These are phyloP conservation scores for Penicillium crustosum DNA, from an alignment of 2,329 filamentous ascomycete genomes.

Conservation along the genomic window DNA sequence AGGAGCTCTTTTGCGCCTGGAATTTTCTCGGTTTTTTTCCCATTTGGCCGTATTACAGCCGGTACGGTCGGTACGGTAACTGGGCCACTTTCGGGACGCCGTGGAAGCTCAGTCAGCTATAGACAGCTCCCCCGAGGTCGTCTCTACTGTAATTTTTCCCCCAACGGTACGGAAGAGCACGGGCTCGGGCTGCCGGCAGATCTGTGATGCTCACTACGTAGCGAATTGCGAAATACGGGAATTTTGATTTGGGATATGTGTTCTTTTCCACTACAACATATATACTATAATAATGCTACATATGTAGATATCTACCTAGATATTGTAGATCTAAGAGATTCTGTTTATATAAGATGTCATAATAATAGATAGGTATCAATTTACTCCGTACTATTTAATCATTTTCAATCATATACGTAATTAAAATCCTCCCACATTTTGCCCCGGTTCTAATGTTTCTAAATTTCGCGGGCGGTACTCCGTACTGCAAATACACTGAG, in stretches of 20 bases:
- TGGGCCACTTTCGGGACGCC: conserved; percentile 21
- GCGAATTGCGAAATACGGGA: background rate
- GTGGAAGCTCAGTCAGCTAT: conserved; percentile 15
- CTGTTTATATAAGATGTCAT: background rate
- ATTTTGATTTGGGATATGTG: background rate
- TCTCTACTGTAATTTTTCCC: conserved; percentile 25
- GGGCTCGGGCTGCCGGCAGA: conserved; percentile 22
- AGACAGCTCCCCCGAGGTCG: background rate
- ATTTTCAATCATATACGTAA: background rate
- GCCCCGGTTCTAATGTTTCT: background rate
- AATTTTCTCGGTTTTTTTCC: conserved; percentile 36
- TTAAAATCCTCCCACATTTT: background rate
- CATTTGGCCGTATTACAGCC: conserved; percentile 36
- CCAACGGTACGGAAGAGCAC: conserved; percentile 22
- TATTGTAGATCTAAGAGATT: background rate
- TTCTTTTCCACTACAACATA: background rate
- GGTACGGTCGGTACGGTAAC: conserved; percentile 26
- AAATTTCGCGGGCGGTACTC: conserved; percentile 2
- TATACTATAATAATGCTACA: background rate
- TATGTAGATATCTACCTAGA: background rate
- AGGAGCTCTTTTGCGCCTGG: conserved; percentile 30
- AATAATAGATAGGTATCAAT: background rate
- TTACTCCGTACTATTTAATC: background rate
- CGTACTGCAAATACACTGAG: conserved; percentile 9
- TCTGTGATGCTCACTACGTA: conserved; percentile 12